phyloP scores from a whole-genome alignment of 1,284 basidiomycete species.

The Pisolithus thermaeus region DNA sequence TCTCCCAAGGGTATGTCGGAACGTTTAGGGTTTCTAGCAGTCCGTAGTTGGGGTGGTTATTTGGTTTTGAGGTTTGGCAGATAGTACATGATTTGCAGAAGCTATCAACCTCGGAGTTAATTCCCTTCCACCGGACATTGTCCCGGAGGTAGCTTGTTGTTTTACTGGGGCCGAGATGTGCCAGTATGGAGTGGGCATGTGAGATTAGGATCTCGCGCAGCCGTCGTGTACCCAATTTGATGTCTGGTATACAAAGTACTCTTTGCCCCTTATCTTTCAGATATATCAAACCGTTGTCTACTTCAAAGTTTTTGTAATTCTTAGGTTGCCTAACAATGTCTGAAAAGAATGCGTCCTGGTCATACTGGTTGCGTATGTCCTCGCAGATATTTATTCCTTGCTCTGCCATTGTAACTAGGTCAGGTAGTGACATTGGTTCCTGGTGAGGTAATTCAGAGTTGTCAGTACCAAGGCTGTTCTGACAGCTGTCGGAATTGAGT shows the following conservation, averaged over 20 bases:
- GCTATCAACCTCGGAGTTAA: slow-evolving; percentile 5
- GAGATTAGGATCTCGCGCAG: neutral
- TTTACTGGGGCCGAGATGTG: too few species aligned
- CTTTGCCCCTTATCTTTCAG: neutral
- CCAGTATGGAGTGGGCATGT: neutral
- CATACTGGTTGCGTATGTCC: too few species aligned
- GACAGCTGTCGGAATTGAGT: too few species aligned
- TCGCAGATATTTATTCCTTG: too few species aligned
- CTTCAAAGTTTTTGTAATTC: slow-evolving; percentile 1
- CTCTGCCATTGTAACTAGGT: too few species aligned
- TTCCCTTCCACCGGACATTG: neutral
- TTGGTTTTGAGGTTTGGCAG: slow-evolving; percentile 13
- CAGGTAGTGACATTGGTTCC: too few species aligned
- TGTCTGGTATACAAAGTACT: slow-evolving; percentile 2
- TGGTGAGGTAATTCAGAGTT: too few species aligned
- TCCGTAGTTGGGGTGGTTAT: slow-evolving; percentile 11
- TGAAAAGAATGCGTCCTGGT: too few species aligned
- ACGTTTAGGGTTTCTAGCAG: slow-evolving; percentile 18
- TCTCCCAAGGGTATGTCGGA: slow-evolving; percentile 22
- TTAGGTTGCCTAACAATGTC: neutral
- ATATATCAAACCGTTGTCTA: neutral
- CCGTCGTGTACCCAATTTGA: neutral
- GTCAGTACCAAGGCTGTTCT: too few species aligned
- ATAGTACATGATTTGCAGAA: too few species aligned
- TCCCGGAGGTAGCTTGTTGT: too few species aligned